These are phyloP conservation scores for Pelargonium myrrhifolium DNA, from an alignment of 441 rosid genomes.

Conservation along the genomic window DNA sequence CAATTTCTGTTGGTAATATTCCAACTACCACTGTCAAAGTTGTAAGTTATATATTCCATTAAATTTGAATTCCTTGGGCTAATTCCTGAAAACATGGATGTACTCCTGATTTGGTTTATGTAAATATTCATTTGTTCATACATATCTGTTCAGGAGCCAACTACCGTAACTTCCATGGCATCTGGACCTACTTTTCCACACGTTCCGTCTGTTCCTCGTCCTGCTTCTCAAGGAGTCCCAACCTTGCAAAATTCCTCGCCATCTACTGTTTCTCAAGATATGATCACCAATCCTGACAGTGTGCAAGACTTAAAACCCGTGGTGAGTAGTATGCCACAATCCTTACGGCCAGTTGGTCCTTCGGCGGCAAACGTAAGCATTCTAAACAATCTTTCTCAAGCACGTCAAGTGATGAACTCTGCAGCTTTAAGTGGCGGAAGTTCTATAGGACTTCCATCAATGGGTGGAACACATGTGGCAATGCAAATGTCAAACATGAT, in stretches of 20 bases:
- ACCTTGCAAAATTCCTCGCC: conserved; percentile 85
- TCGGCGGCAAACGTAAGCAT: conserved; percentile 84
- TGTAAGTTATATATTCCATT: conserved; percentile 42
- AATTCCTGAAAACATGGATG: conserved; percentile 9
- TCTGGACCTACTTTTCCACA: conserved; percentile 63
- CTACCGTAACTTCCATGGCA: conserved; percentile 44
- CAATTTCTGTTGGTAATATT: conserved; percentile 61
- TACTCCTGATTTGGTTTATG: conserved; percentile 13
- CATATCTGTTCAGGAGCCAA: conserved; percentile 61
- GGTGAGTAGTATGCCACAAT: conserved; percentile 56
- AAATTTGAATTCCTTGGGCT: conserved; percentile 10
- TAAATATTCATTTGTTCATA: conserved; percentile 14
- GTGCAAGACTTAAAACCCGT: conserved; percentile 73
- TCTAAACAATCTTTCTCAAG: conserved; percentile 85
- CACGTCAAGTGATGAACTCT: conserved; percentile 76
- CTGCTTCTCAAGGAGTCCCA: conserved; percentile 63
- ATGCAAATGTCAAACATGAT: conserved; percentile 98
- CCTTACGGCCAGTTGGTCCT: conserved; percentile 63
- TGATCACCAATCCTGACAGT: conserved; percentile 47
- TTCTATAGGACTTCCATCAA: conserved; percentile 61
- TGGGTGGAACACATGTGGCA: conserved; percentile 79
- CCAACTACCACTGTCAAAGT: conserved; percentile 84
- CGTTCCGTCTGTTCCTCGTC: conserved; percentile 56
- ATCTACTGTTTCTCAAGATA: conserved; percentile 64
- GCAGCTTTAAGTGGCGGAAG: conserved; percentile 87